A percentile compares a stretch with the other conserved stretches of the same genome.
phyloP scores from a whole-genome alignment of 441 rosid genomes.

The Gossypium gossypioides region DNA sequence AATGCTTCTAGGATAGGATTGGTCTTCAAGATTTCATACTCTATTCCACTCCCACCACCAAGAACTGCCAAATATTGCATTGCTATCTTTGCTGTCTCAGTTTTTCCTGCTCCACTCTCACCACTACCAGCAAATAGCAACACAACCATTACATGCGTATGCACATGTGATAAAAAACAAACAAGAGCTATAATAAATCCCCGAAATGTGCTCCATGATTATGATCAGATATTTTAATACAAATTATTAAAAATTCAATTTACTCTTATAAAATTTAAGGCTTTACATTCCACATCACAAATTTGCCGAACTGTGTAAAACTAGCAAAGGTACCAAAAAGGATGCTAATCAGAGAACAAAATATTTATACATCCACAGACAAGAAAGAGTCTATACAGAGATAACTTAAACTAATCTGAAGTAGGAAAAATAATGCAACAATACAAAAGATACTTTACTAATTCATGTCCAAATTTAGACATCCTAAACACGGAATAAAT shows the following conservation, averaged over 20 bases:
- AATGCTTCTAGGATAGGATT: slow-evolving; percentile 97
- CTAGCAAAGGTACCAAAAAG: background rate
- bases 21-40: slow-evolving; percentile 88
- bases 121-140: slow-evolving; percentile 50
- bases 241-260: background rate
- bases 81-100: slow-evolving; percentile 98
- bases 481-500: background rate
- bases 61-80: slow-evolving; percentile 99
- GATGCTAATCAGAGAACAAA: background rate
- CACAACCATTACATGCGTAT: slow-evolving; percentile 7
- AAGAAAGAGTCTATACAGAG: background rate
- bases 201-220: background rate
- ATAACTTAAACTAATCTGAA: background rate
- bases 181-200: background rate
- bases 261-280: background rate
- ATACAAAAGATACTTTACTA: background rate
- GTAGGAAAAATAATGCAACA: background rate
- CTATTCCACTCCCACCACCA: slow-evolving; percentile 99
- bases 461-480: background rate
- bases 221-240: background rate
- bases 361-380: background rate
- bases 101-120: slow-evolving; percentile 99
- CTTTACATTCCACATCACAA: background rate
- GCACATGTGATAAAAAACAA: background rate
- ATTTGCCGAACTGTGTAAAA: background rate